phyloP scores from a whole-genome alignment of 192 early-diverging fungal species.

The Entophlyctis luteolus region DNA sequence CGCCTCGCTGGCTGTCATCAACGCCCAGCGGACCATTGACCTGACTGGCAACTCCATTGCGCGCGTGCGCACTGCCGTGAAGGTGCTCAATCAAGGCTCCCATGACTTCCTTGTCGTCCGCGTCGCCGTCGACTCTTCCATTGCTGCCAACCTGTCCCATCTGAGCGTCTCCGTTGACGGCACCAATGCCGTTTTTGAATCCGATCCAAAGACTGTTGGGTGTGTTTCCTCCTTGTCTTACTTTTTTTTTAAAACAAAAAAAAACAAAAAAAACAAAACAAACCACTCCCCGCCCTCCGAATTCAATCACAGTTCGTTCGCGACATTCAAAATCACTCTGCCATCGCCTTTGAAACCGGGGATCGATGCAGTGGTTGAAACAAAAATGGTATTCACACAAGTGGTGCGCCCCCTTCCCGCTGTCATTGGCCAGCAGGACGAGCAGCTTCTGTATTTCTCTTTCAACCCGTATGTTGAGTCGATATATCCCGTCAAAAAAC shows the following conservation, averaged over 20 bases:
- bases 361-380: constrained; percentile 23
- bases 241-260: no score
- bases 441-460: constrained; percentile 62
- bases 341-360: constrained; percentile 18
- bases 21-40: constrained; percentile 63
- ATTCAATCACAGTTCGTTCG: not conserved
- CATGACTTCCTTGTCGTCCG: constrained; percentile 31
- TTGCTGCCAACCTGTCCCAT: constrained; percentile 27
- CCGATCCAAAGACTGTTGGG: not conserved
- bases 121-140: constrained; percentile 16
- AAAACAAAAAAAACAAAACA: no score
- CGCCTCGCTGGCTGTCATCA: no score
- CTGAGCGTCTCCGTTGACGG: constrained; percentile 43
- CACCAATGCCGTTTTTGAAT: constrained; percentile 29
- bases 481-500: constrained; percentile 65
- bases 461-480: constrained; percentile 61
- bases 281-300: not conserved
- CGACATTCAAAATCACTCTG: constrained; percentile 25
- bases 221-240: no score
- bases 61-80: constrained; percentile 45
- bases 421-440: constrained; percentile 56
- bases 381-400: constrained; percentile 35
- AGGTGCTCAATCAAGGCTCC: constrained; percentile 40
- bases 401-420: constrained; percentile 38
- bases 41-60: constrained; percentile 47